A percentile compares a stretch with the other conserved stretches of the same genome.
These are phyloP conservation scores for Obba rivulosa DNA, from an alignment of 768 basidiomycete species.

Conservation along the genomic window DNA sequence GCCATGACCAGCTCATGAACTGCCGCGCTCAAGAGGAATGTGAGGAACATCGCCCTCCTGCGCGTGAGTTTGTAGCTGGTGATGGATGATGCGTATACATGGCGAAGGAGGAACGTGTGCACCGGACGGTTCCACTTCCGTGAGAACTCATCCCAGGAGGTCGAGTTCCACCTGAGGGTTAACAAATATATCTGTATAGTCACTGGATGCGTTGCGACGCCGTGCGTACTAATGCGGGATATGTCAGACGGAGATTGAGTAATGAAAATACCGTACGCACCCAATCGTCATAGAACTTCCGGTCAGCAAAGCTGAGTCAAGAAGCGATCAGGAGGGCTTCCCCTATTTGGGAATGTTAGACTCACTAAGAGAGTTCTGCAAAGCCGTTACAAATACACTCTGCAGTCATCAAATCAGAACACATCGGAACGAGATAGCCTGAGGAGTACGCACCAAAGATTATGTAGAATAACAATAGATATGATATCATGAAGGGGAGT, in stretches of 20 bases:
- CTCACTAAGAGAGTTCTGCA: conserved; percentile 86
- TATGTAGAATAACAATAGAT: conserved; percentile 81
- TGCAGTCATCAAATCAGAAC: conserved; percentile 23
- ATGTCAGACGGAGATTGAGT: background rate
- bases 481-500: conserved; percentile 90
- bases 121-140: conserved; percentile 99
- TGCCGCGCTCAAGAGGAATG: conserved; percentile 85
- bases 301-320: conserved; percentile 78
- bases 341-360: background rate
- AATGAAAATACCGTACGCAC: conserved; percentile 29
- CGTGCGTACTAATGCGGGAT: background rate
- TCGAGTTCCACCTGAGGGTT: conserved; percentile 83
- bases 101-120: conserved; percentile 86
- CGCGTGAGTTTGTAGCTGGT: conserved; percentile 69
- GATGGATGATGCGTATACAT: conserved; percentile 91
- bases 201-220: conserved; percentile 2
- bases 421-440: background rate
- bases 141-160: conserved; percentile 95
- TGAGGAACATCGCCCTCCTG: conserved; percentile 82
- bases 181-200: background rate
- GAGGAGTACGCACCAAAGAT: conserved; percentile 58
- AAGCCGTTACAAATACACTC: conserved; percentile 97
- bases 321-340: background rate
- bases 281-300: conserved; percentile 98
- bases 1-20: conserved; percentile 97